These are phyloP conservation scores for Gossypium anomalum DNA, from an alignment of 345 rosid genomes.

Conservation along the genomic window DNA sequence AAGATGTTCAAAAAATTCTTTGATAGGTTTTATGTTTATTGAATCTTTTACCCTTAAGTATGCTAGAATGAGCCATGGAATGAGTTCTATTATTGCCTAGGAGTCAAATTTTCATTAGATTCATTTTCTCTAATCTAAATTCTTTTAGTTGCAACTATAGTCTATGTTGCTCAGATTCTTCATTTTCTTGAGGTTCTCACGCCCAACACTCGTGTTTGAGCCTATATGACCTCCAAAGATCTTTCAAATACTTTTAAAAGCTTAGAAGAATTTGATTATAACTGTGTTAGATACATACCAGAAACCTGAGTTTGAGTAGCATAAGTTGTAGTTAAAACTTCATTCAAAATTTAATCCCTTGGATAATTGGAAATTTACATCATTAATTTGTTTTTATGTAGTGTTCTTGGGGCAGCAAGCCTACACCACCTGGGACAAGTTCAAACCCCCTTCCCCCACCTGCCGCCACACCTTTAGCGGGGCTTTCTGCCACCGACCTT, in stretches of 20 bases:
- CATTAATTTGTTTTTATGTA: slow-evolving; percentile 19
- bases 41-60: neutral
- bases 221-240: neutral
- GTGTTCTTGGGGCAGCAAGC: slow-evolving; percentile 98
- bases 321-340: neutral
- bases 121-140: neutral
- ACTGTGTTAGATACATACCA: neutral
- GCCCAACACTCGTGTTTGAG: neutral
- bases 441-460: slow-evolving; percentile 98
- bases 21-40: neutral
- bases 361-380: neutral
- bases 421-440: slow-evolving; percentile 83
- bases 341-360: neutral
- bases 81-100: neutral
- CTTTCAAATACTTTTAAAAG: neutral
- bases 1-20: neutral
- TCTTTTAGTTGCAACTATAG: neutral
- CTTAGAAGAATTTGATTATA: neutral
- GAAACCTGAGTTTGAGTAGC: neutral
- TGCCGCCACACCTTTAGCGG: slow-evolving; percentile 52
- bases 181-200: too few species aligned
- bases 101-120: neutral
- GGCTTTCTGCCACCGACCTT: slow-evolving; percentile 69
- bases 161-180: too few species aligned
- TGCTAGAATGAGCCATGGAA: neutral